Evolutionary conservation across 352 stramenopile genomes (phyloP).

Genomic region (Phytopythium helicoides): DNA sequence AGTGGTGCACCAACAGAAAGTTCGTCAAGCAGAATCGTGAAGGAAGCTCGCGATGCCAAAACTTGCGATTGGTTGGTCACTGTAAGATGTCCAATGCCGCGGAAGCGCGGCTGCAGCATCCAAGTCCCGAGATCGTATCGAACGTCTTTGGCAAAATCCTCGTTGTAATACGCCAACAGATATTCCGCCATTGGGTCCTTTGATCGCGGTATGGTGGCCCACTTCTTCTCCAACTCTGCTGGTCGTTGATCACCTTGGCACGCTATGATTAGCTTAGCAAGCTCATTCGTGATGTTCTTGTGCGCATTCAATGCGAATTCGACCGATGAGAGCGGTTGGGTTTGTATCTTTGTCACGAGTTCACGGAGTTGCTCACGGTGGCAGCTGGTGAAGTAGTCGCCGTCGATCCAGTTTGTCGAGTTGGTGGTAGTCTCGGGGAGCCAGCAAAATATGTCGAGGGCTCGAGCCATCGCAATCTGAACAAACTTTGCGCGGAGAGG

Average conservation of each 20-base stretch:
- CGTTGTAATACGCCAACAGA: no score
- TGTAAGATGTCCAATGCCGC: not conserved
- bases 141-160: no score
- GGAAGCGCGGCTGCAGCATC: not conserved
- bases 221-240: no score
- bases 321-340: not conserved
- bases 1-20: not conserved
- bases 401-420: not conserved
- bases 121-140: not conserved
- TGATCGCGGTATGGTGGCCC: no score
- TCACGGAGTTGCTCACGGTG: not conserved
- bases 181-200: no score
- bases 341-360: not conserved
- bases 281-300: not conserved
- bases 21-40: not conserved
- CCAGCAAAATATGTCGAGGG: not conserved
- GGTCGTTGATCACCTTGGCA: no score
- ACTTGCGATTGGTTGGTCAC: not conserved
- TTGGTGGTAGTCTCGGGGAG: not conserved
- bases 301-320: not conserved
- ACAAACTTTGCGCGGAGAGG: not conserved
- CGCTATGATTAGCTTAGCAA: not conserved
- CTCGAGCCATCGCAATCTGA: not conserved
- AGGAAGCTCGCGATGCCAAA: not conserved
- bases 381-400: not conserved